Evolutionary conservation across 2,329 filamentous ascomycete species (phyloP), one percentile per base, ranked within the genome.

Genomic region (Neonectria ditissima): DNA sequence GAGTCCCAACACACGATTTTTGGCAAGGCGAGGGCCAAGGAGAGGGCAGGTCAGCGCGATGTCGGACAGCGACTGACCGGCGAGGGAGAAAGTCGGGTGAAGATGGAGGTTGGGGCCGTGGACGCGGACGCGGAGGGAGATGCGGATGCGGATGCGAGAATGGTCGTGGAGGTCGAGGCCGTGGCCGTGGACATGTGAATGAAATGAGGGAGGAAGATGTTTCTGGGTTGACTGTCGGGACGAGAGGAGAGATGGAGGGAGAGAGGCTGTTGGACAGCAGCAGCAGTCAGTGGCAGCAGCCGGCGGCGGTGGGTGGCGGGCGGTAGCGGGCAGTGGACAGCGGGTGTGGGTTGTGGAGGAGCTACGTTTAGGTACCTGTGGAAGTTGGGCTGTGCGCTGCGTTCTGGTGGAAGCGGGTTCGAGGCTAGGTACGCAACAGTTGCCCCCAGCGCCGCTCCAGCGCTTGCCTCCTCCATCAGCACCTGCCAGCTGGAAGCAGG

Each of bases 1-100:
- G 72, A 73, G 69, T 67, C 63, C 68, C 66, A 70, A 74, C 72
- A 72, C 69, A 72, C 69, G 74, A 68, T 69, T 73, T 73, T 74
- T 71, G 67, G 62, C 60, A 63, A 54, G 47, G 64, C 65, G 61
- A 61, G 66, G 66, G 55, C 32, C 60, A 60, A 62, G 52, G 39
- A 69, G 37, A 41, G 37, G 70, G 68, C 48, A 62, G 62, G 61
- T 55, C 57, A 55, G 60, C 58, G 55, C 57, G 48, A 64, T 51
- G 44, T 56, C 57, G 65, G 51, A 47, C 41, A 51, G 62, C 62
- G 57, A 65, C 62, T 62, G 53, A 57, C 57, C 47, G 45, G 53
- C 57, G 32, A 54, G 48, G 32, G 47, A 47, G 39, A 34, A 53
- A 61, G 45, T 55, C 48, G 62, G 55, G 34, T 26, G 55, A 59